These are phyloP conservation scores for Bassia scoparia DNA, from an alignment of 148 eudicot species.

Conservation along the genomic window DNA sequence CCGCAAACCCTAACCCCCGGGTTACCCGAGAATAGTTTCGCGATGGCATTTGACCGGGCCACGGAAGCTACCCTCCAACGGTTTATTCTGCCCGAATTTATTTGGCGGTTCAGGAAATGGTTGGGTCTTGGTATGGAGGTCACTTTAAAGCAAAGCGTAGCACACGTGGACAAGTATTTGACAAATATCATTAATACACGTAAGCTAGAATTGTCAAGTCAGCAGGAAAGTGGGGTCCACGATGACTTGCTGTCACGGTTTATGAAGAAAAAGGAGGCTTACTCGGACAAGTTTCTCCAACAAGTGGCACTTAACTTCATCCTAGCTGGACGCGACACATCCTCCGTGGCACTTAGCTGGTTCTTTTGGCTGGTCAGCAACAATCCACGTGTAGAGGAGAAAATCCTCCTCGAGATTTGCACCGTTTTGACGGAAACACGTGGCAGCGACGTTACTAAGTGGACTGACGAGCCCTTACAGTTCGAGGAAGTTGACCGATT, in stretches of 20 bases:
- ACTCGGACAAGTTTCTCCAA: constrained; percentile 64
- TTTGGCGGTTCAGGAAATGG: constrained; percentile 76
- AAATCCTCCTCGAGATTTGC: constrained; percentile 56
- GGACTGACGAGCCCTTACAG: constrained; percentile 62
- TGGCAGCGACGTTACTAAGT: constrained; percentile 46
- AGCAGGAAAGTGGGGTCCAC: constrained; percentile 32
- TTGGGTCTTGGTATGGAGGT: constrained; percentile 71
- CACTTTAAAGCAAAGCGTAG: constrained; percentile 45
- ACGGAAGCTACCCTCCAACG: constrained; percentile 80
- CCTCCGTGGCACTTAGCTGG: constrained; percentile 95
- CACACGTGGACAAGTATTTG: constrained; percentile 69
- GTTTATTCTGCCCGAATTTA: constrained; percentile 68
- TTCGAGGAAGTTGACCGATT: constrained; percentile 80
- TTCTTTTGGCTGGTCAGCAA: constrained; percentile 67
- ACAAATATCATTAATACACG: constrained; percentile 57
- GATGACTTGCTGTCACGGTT: constrained; percentile 74
- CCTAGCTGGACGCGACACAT: constrained; percentile 97
- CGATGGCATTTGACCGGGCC: constrained; percentile 74
- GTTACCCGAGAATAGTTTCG: constrained; percentile 60
- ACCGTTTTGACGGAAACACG: constrained; percentile 66
- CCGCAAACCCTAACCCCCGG: constrained; percentile 68
- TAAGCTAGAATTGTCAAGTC: constrained; percentile 52
- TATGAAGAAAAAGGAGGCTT: constrained; percentile 84
- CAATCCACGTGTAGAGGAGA: constrained; percentile 57
- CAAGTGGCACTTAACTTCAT: constrained; percentile 77